Evolutionary conservation across 495 filamentous ascomycete species (phyloP).

Genomic region (Penicillium maclennaniae): DNA sequence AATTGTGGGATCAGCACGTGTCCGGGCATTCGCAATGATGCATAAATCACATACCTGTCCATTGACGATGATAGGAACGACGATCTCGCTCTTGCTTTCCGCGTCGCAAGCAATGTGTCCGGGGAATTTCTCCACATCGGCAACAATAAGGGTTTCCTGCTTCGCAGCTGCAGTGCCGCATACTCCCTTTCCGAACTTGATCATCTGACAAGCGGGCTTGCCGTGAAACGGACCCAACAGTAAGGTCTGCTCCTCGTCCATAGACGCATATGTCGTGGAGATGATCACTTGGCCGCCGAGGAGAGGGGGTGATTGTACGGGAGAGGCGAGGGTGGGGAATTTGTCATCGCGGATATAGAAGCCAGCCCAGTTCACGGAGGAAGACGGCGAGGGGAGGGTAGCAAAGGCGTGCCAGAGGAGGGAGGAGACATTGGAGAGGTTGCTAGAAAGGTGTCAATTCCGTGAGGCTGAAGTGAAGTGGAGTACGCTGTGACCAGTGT

Average conservation of each 20-base stretch:
- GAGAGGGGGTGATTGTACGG: conserved; percentile 26
- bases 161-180: conserved; percentile 73
- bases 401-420: conserved; percentile 84
- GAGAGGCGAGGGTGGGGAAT: conserved; percentile 36
- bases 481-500: neutral
- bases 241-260: conserved; percentile 38
- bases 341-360: conserved; percentile 78
- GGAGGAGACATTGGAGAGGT: conserved; percentile 78
- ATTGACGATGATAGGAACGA: conserved; percentile 69
- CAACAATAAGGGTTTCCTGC: conserved; percentile 63
- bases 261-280: conserved; percentile 23
- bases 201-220: conserved; percentile 83
- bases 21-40: neutral
- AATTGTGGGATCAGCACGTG: neutral
- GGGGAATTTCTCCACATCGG: conserved; percentile 71
- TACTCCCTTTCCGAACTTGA: conserved; percentile 74
- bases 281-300: conserved; percentile 16
- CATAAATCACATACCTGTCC: conserved; percentile 47
- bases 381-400: conserved; percentile 69
- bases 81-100: conserved; percentile 81
- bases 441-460: conserved; percentile 48
- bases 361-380: conserved; percentile 81
- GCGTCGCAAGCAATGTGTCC: conserved; percentile 92
- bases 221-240: conserved; percentile 88
- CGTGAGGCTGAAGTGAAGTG: neutral